Conservation (phyloP, 75 land plant species). For the Cunninghamia lanceolata region DNA sequence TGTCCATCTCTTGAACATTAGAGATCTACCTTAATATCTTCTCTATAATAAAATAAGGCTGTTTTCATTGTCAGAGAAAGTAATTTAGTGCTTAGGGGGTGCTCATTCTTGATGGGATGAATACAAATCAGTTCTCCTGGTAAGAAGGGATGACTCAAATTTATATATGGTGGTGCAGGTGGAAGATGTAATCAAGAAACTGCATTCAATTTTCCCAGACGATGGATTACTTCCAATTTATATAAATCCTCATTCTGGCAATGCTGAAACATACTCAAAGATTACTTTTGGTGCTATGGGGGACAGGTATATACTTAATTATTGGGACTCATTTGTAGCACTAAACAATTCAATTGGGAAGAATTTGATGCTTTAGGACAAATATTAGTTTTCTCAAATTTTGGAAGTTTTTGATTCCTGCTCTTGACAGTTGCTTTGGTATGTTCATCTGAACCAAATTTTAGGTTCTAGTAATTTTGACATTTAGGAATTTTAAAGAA, state of each 20-base stretch:
- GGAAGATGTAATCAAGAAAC: slow-evolving; percentile 70
- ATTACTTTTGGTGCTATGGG: slow-evolving; percentile 99
- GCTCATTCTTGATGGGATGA: background rate
- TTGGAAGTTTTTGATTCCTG: background rate
- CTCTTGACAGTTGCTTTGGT: background rate
- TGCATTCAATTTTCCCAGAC: slow-evolving; percentile 68
- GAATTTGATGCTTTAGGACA: background rate
- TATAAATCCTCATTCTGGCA: slow-evolving; percentile 69
- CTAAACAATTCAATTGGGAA: background rate
- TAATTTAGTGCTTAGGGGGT: background rate
- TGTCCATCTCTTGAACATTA: background rate
- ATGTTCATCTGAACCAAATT: background rate
- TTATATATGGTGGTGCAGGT: slow-evolving; percentile 44
- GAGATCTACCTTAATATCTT: background rate
- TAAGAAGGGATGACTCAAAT: background rate
- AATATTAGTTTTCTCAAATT: background rate
- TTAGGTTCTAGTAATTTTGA: background rate
- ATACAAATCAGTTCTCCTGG: background rate
- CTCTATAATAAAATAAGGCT: background rate
- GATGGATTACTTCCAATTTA: slow-evolving; percentile 95
- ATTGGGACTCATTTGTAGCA: background rate
- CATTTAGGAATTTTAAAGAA: background rate
- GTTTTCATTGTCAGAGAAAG: background rate
- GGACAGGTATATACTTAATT: slow-evolving; percentile 69
- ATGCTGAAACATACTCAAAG: slow-evolving; percentile 47